Base-by-base conservation (phyloP, 495 filamentous ascomycete genomes). In the Daldinia decipiens region DNA sequence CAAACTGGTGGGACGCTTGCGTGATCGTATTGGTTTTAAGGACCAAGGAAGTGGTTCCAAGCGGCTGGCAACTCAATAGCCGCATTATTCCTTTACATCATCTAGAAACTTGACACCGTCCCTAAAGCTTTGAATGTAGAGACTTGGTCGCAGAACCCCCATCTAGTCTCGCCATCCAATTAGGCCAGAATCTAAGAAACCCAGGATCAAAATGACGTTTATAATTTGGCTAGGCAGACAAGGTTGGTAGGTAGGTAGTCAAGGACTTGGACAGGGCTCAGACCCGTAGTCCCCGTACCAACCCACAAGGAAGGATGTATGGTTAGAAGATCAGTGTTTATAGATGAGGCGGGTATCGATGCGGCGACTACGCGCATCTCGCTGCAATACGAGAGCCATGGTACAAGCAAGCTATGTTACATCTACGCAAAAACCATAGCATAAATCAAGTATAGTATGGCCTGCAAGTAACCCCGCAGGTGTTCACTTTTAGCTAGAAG, bases 381-480 rank as follows among this genome's bases (percentile, higher is more conserved):
- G 31, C 55, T 56, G 54, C 51, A 71, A 66, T 24, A 58, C 50
- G 62, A 58, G 31, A 32, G 52, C 21, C 58, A 55, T 61, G 62
- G 58, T 59, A 59, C 40, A 29, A 50, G 24, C 64, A 52, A 59
- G 26, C 60, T 50, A 40, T 57, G 70, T 57, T 68, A 61, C 61
- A 60, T 62, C 27, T 9, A 29, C 26, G 4, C 45, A 65, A 19
- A 65, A 38, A 43, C 50, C 50, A 65, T 65, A 60, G 62, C 65
- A 63, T 68, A 72, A 65, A 53, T 55, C 32, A 21, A 58, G 50
- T 7, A 59, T 52, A 65, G 47, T 21, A 12, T 43, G 11, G 24
- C n/a, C 50, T 72, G 65, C 64, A 59, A 19, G 39, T 36, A 68
- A 61, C 65, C 70, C 65, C 70, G 29, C 66, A 67, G 31, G 50